These are phyloP conservation scores for Hippophae tibetana DNA, from an alignment of 306 rosid species.

Conservation along the genomic window DNA sequence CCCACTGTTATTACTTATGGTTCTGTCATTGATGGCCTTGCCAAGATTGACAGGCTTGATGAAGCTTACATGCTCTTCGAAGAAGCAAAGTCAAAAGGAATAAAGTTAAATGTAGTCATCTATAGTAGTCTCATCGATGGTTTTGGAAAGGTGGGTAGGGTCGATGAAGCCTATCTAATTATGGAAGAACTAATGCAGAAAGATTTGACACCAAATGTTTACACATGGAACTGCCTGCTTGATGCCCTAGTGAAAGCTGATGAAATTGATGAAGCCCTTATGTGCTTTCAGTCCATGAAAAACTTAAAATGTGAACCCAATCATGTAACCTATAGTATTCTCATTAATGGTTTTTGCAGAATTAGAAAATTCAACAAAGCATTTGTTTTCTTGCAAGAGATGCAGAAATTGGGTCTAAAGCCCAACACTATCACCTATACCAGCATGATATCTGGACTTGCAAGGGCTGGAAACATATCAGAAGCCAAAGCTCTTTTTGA, in stretches of 20 bases:
- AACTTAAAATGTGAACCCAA: conserved; percentile 68
- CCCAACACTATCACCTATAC: conserved; percentile 75
- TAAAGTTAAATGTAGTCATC: conserved; percentile 62
- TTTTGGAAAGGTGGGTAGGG: conserved; percentile 92
- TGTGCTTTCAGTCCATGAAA: conserved; percentile 81
- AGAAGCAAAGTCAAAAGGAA: conserved; percentile 75
- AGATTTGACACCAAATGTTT: conserved; percentile 68
- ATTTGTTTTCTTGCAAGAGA: conserved; percentile 94
- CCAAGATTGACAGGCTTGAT: conserved; percentile 87
- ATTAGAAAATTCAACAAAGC: conserved; percentile 89
- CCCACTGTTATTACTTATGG: conserved; percentile 90
- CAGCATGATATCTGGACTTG: conserved; percentile 85
- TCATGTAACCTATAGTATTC: conserved; percentile 68
- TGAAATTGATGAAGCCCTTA: conserved; percentile 81
- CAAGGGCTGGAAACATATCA: conserved; percentile 70
- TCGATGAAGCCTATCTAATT: conserved; percentile 83
- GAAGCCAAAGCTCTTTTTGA: conserved; percentile 66
- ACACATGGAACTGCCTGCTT: conserved; percentile 87
- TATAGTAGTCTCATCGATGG: conserved; percentile 89
- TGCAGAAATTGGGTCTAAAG: conserved; percentile 78
- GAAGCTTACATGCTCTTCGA: conserved; percentile 96
- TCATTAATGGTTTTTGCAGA: conserved; percentile 86
- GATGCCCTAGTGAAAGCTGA: conserved; percentile 88
- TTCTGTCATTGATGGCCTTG: conserved; percentile 82
- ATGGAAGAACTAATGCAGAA: conserved; percentile 92